Percentiles rank a stretch among this genome's conserved stretches.
phyloP scores from a whole-genome alignment of 2,329 filamentous ascomycete genomes.

The Cadophora gregata region DNA sequence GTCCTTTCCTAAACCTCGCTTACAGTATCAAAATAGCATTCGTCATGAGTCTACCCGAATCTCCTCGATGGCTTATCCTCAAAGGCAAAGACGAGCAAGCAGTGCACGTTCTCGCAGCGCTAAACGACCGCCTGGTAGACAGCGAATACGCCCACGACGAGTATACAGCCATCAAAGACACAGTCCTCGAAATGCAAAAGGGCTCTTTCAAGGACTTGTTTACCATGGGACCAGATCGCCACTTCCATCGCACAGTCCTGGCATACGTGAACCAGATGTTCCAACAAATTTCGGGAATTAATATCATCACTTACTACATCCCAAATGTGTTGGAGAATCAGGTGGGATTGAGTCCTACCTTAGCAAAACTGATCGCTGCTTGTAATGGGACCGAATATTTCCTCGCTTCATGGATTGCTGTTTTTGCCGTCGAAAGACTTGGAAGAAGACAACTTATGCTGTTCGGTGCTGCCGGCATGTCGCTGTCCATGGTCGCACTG shows the following conservation, averaged over 20 bases:
- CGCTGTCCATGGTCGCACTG: constrained; percentile 68
- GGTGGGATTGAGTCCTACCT: constrained; percentile 52
- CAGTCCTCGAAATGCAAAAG: constrained; percentile 63
- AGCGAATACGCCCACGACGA: constrained; percentile 62
- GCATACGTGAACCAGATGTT: constrained; percentile 56
- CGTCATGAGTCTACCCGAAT: constrained; percentile 60
- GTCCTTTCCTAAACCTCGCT: not conserved
- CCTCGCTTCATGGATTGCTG: constrained; percentile 47
- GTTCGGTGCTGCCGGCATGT: constrained; percentile 68
- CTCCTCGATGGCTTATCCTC: constrained; percentile 53
- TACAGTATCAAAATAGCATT: constrained; percentile 39
- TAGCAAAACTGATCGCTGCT: constrained; percentile 61
- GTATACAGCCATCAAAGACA: constrained; percentile 58
- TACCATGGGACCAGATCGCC: constrained; percentile 56
- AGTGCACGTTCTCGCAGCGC: constrained; percentile 50
- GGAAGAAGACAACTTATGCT: constrained; percentile 76
- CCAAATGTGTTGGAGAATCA: constrained; percentile 57
- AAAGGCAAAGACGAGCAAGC: constrained; percentile 53
- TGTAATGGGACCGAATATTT: constrained; percentile 55
- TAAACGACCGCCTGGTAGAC: constrained; percentile 50
- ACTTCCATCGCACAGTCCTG: constrained; percentile 58
- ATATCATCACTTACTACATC: constrained; percentile 53
- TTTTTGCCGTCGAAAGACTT: constrained; percentile 57
- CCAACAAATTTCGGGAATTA: constrained; percentile 56
- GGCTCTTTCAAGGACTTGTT: constrained; percentile 51